phyloP scores from a whole-genome alignment of 257 asterid species.

The Scutellaria baicalensis region DNA sequence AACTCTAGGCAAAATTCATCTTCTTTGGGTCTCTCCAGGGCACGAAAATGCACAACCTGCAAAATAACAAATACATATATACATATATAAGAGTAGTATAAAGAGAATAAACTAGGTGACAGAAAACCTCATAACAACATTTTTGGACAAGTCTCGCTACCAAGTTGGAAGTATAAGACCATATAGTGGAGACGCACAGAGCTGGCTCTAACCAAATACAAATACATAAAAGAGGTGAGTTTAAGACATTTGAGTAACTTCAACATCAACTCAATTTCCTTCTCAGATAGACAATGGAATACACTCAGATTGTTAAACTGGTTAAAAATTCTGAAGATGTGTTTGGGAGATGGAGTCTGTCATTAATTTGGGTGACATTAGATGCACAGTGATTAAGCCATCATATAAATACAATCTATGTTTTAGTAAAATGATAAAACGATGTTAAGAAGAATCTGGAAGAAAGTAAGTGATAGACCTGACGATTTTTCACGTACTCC shows the following conservation, averaged over 20 bases:
- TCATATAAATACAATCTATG: background rate
- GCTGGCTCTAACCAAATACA: background rate
- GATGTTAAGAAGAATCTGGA: background rate
- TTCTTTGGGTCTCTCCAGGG: constrained; percentile 87
- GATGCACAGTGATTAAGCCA: background rate
- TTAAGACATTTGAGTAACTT: background rate
- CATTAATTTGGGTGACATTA: background rate
- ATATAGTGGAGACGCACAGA: background rate
- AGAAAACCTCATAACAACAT: background rate
- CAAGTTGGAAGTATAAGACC: background rate
- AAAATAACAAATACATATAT: constrained; percentile 3
- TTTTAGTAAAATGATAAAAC: background rate
- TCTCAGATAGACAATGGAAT: background rate
- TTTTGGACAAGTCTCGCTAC: background rate
- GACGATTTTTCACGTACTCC: constrained; percentile 94
- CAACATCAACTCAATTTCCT: background rate
- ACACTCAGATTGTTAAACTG: background rate
- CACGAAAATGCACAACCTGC: constrained; percentile 91
- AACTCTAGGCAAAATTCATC: constrained; percentile 86
- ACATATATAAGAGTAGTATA: background rate
- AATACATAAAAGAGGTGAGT: background rate
- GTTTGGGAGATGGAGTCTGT: background rate
- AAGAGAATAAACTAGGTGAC: background rate
- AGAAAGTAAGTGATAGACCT: constrained; percentile 39
- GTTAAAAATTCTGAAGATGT: background rate